phyloP scores from a whole-genome alignment of 805 yeast species.

The Lachancea lanzarotensis region DNA sequence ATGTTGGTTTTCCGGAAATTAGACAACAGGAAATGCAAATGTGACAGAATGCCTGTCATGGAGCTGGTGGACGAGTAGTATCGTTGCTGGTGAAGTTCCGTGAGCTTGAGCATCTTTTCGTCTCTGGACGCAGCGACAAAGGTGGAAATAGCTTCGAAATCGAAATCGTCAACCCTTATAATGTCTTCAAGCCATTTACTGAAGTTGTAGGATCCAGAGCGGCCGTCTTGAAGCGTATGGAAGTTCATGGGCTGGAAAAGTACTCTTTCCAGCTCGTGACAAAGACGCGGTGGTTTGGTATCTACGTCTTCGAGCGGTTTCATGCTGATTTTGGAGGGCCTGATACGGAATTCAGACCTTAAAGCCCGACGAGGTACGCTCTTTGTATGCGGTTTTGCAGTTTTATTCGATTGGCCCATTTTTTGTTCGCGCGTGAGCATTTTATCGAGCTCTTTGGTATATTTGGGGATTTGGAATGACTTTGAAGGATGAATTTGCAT shows the following conservation, averaged over 20 bases:
- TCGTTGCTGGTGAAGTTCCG: conserved; percentile 28
- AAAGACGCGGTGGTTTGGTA: conserved; percentile 42
- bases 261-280: conserved; percentile 63
- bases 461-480: neutral
- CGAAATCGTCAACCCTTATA: conserved; percentile 58
- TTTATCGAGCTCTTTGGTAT: conserved; percentile 2
- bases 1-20: conserved; percentile 51
- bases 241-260: conserved; percentile 70
- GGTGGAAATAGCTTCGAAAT: conserved; percentile 40
- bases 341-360: neutral
- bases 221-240: conserved; percentile 69
- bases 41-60: conserved; percentile 68
- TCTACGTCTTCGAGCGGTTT: neutral
- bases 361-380: neutral
- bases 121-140: conserved; percentile 71
- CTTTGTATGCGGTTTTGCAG: neutral
- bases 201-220: conserved; percentile 69
- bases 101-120: conserved; percentile 41
- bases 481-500: neutral
- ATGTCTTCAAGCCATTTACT: conserved; percentile 52
- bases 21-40: conserved; percentile 66
- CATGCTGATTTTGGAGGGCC: neutral
- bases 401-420: neutral
- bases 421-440: neutral
- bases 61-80: conserved; percentile 84